phyloP scores from a whole-genome alignment of 148 eudicot genomes.

The Cornus kousa region DNA sequence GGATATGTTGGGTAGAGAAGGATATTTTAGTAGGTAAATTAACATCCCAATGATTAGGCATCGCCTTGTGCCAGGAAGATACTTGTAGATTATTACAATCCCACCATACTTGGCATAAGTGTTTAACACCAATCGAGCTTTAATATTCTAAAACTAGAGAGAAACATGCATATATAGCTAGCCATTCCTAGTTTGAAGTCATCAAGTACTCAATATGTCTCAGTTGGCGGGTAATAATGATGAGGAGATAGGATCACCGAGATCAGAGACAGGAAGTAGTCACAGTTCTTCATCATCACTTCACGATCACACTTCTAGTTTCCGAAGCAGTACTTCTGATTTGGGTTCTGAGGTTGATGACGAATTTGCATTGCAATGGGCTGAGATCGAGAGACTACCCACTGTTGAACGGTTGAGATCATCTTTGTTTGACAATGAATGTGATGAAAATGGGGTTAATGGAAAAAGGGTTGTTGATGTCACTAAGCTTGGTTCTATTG shows the following conservation, averaged over 20 bases:
- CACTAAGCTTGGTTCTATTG: conserved; percentile 63
- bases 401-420: conserved; percentile 64
- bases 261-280: conserved; percentile 46
- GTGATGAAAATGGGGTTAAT: conserved; percentile 29
- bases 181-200: not conserved
- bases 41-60: too few species aligned
- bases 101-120: too few species aligned
- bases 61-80: too few species aligned
- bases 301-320: conserved; percentile 3
- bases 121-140: too few species aligned
- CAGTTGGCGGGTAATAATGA: conserved; percentile 31
- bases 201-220: conserved; percentile 28
- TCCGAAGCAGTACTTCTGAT: conserved; percentile 24
- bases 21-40: too few species aligned
- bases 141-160: too few species aligned
- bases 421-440: conserved; percentile 50
- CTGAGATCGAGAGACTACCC: conserved; percentile 64
- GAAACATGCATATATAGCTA: not conserved
- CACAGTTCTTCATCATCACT: conserved; percentile 33
- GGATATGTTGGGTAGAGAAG: too few species aligned
- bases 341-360: conserved; percentile 34
- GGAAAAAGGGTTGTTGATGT: conserved; percentile 60
- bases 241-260: conserved; percentile 37
- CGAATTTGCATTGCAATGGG: conserved; percentile 49
- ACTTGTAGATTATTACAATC: too few species aligned